Base-by-base conservation (phyloP, 208 protist genomes). In the Trypanosoma melophagium region DNA sequence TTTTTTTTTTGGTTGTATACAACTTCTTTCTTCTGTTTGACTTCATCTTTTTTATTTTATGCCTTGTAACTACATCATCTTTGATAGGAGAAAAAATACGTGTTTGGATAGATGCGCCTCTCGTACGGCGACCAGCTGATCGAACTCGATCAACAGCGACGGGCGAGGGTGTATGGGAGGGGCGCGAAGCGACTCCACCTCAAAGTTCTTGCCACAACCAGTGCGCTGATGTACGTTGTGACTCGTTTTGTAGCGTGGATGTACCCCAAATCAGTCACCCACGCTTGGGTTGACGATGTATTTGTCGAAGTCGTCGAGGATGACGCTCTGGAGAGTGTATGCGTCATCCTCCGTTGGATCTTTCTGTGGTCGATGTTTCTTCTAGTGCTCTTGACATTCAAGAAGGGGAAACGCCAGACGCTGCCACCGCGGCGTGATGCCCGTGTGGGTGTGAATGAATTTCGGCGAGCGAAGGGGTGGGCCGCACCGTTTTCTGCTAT, bases 221-320 rank as follows among this genome's bases (percentile, higher is more conserved):
- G 44, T 51, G 52, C 66, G 19, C 16, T 72, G 12, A n/a, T 69
- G 38, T 78, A 71, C 17, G 13, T 63, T 25, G 44, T 41, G 12
- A 49, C 45, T 42, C 60, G 69, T 58, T 5, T 66, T 10, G 55
- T 21, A 21, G 53, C 70, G 16, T 75, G 82, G 80, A 55, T 71
- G 13, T 60, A 83, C 63, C 81, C 84, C 0, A 66, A 42, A 52
- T 60, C 74, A 19, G 57, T 80, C 0, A 70, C 55, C 24, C 77
- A 83, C 31, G 76, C 81, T 12, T 88, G 81, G 80, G 86, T 93
- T 56, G 87, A 93, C 40, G 73, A 63, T 21, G 87, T 93, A n/a
- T 63, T 88, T 47, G 82, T 93, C 8, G 84, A 90, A 73, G 87
- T 90, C 49, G 54, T 93, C n/a, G 76, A 80, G 51, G 83, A 86